Base-by-base conservation (phyloP, 768 basidiomycete species). In the Goffeauzyma gilvescens region DNA sequence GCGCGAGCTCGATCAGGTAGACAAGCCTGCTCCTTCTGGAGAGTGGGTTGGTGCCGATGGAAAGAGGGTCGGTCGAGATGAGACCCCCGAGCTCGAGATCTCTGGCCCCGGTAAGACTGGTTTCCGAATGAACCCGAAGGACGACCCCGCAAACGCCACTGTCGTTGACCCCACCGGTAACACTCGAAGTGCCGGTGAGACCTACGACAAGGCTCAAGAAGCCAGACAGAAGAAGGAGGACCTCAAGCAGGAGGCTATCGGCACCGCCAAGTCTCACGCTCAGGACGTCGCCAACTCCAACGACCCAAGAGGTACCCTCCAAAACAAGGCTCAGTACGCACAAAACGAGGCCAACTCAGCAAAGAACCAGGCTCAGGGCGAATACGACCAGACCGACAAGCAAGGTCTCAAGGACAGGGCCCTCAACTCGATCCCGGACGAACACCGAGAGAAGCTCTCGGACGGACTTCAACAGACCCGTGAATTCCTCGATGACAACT, bases 401-500 rank as follows among this genome's bases (percentile, higher is more conserved):
- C 53, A 62, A 38, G 41, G 53, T 31, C 40, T 51, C 41, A 65
- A 63, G 57, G 50, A 46, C 46, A 56, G 62, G 48, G 66, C 65
- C 18, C 39, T 75, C 23, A 59, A 78, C 22, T 72, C 68, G 32
- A 68, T 84, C 30, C 76, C 81, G 1, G 71, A 78, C 38, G 70
- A 79, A 50, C 77, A 81, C 49, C 76, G 75, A 47, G 73, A 76
- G 8, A 65, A 57, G 10, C 71, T 48, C 28, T 38, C 68, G 25
- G 72, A 78, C 6, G 67, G 76, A 10, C 38, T 69, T 32, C 72
- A 80, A 34, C 70, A 71, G 13, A 71, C 74, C 20, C 75, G 74
- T 55, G 69, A 76, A 24, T 80, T 82, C 62, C 52, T 93, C 40
- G 65, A 66, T 13, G 82, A 87, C 37, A 81, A 89, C 28, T 87